Evolutionary conservation across 2,329 filamentous ascomycete species (phyloP).

Genomic region (Phoma herbarum): DNA sequence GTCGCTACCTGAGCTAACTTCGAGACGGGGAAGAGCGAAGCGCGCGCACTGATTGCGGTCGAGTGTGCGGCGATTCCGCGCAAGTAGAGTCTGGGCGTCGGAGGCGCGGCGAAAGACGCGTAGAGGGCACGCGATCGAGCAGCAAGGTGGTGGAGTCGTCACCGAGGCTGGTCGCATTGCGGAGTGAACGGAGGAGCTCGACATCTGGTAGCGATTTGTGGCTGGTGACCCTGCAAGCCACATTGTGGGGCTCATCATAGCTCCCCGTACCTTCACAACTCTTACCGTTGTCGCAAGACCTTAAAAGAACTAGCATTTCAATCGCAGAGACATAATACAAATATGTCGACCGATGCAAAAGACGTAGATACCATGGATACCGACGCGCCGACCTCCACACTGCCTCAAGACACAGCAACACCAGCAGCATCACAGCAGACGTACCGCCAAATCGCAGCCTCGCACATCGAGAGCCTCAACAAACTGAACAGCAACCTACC

Average conservation of each 20-base stretch:
- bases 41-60: slow-evolving; percentile 28
- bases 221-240: slow-evolving; percentile 16
- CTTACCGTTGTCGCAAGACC: neutral
- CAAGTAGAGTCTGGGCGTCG: neutral
- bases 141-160: slow-evolving; percentile 10
- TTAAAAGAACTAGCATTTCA: neutral
- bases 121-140: slow-evolving; percentile 17
- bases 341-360: slow-evolving; percentile 28
- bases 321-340: neutral
- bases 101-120: slow-evolving; percentile 12
- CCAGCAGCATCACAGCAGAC: slow-evolving; percentile 25
- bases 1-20: slow-evolving; percentile 32
- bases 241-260: slow-evolving; percentile 11
- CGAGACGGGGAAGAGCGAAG: slow-evolving; percentile 23
- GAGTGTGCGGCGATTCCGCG: neutral
- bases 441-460: slow-evolving; percentile 44
- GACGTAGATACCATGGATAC: slow-evolving; percentile 20
- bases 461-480: slow-evolving; percentile 45
- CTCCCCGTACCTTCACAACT: neutral
- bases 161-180: slow-evolving; percentile 25
- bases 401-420: slow-evolving; percentile 17
- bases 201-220: slow-evolving; percentile 30
- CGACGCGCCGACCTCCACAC: slow-evolving; percentile 10
- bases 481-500: slow-evolving; percentile 42
- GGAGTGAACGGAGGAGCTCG: slow-evolving; percentile 34